phyloP scores from a whole-genome alignment of 2,329 filamentous ascomycete genomes.

The Metarhizium rileyi region DNA sequence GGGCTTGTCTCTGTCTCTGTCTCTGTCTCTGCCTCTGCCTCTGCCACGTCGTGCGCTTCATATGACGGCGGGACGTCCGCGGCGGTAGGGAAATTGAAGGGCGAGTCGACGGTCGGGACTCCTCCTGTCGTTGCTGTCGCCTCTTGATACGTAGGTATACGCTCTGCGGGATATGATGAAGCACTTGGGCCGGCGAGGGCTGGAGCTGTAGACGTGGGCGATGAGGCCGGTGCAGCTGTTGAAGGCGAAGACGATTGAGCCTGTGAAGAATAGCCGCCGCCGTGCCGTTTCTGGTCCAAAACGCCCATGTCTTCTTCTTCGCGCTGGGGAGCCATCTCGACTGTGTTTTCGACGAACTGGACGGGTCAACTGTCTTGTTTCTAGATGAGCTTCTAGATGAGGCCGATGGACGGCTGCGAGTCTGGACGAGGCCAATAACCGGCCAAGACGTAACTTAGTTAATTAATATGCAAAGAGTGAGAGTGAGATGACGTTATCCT shows the following conservation, averaged over 20 bases:
- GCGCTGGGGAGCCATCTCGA: neutral
- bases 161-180: neutral
- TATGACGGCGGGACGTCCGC: constrained; percentile 20
- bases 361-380: neutral
- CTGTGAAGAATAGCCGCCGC: neutral
- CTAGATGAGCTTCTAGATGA: neutral
- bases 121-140: neutral
- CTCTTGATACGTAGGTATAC: constrained; percentile 7
- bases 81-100: constrained; percentile 30
- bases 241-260: neutral
- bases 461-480: too few relatives aligned
- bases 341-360: neutral
- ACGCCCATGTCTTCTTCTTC: neutral
- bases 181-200: neutral
- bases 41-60: neutral
- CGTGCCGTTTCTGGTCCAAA: constrained; percentile 1
- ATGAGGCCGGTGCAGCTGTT: neutral
- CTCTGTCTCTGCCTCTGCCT: neutral
- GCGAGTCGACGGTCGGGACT: constrained; percentile 12
- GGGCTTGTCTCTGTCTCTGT: neutral
- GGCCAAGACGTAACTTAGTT: too few relatives aligned
- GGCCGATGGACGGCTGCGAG: neutral
- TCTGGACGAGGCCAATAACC: neutral
- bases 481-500: neutral
- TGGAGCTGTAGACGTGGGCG: neutral